Percentiles rank a stretch among this genome's conserved stretches.
Evolutionary conservation across 208 protist species (phyloP).

Genomic region (Entamoeba dispar): DNA sequence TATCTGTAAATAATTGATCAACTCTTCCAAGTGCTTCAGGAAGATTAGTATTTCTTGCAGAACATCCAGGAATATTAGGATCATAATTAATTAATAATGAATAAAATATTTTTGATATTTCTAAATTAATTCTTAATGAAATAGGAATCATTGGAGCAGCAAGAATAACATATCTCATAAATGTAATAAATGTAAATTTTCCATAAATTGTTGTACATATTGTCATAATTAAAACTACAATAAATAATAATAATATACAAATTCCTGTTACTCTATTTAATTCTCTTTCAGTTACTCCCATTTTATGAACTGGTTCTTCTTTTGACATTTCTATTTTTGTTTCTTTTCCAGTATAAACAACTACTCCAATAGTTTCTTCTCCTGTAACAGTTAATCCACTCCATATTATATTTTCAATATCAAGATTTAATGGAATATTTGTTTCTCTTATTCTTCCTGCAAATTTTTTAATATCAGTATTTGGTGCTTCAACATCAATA

Average conservation of each 20-base stretch:
- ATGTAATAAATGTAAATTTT: constrained; percentile 31
- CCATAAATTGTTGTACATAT: constrained; percentile 35
- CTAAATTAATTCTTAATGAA: constrained; percentile 77
- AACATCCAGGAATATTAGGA: constrained; percentile 30
- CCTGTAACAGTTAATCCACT: constrained; percentile 71
- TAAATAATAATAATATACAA: constrained; percentile 43
- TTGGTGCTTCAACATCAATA: background rate
- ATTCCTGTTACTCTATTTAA: constrained; percentile 71
- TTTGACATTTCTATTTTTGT: constrained; percentile 36
- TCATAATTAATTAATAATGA: constrained; percentile 64
- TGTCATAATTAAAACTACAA: background rate
- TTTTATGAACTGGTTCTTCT: constrained; percentile 38
- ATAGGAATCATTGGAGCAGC: constrained; percentile 86
- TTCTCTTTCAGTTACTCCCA: constrained; percentile 70
- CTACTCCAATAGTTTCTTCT: constrained; percentile 45
- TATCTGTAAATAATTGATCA: constrained; percentile 82
- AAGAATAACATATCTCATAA: constrained; percentile 70
- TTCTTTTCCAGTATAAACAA: constrained; percentile 72
- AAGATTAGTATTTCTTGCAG: constrained; percentile 73
- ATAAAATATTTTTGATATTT: constrained; percentile 84
- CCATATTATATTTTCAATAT: constrained; percentile 86
- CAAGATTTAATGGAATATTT: constrained; percentile 27
- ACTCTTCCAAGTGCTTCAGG: constrained; percentile 88
- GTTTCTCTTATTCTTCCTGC: background rate
- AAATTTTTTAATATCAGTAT: background rate